Evolutionary conservation across 345 rosid genomes (phyloP).

Genomic region (Corchorus capsularis): DNA sequence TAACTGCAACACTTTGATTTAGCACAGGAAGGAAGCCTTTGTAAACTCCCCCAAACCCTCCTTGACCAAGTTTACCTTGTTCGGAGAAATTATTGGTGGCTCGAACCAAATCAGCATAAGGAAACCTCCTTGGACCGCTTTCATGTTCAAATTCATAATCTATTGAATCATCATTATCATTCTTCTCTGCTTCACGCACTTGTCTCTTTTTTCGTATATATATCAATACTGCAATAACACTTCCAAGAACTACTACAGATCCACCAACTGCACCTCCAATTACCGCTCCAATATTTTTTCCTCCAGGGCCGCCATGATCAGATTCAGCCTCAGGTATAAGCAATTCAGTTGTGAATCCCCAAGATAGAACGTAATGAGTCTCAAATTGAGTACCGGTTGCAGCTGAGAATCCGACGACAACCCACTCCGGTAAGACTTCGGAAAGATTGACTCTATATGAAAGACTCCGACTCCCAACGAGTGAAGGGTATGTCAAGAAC

Average conservation of each 20-base stretch:
- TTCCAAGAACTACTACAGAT: background rate
- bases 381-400: background rate
- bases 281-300: background rate
- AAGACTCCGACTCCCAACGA: background rate
- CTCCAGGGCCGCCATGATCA: background rate
- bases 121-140: background rate
- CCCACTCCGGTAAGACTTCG: constrained; percentile 15
- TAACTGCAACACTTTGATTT: constrained; percentile 12
- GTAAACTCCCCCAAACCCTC: background rate
- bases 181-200: background rate
- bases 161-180: background rate
- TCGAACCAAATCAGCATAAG: background rate
- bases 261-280: background rate
- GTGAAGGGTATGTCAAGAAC: background rate
- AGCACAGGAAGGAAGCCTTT: background rate
- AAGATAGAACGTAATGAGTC: background rate
- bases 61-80: background rate
- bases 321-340: no score
- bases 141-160: background rate
- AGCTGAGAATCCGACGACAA: constrained; percentile 19
- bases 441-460: background rate
- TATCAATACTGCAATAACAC: background rate
- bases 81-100: background rate
- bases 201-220: background rate
- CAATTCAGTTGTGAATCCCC: constrained; percentile 8